Evolutionary conservation across 805 yeast species (phyloP).

Genomic region (Lipomyces sp.): DNA sequence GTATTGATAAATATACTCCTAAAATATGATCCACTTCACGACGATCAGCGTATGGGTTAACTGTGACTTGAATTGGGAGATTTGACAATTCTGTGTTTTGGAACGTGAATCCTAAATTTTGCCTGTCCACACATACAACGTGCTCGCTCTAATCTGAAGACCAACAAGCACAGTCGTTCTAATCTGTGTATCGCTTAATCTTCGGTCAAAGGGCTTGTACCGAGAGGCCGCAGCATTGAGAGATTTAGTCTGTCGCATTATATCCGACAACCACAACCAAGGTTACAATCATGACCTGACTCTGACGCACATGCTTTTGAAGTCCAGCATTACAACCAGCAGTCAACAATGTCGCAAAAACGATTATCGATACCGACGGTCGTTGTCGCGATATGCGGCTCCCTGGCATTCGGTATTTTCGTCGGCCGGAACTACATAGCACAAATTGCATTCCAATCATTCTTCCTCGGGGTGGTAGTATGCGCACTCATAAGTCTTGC

Average conservation of each 20-base stretch:
- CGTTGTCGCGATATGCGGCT: slow-evolving; percentile 13
- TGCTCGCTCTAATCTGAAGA: too few relatives aligned
- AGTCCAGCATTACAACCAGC: not conserved
- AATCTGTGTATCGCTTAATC: too few relatives aligned
- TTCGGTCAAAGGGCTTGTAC: too few relatives aligned
- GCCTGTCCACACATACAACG: too few relatives aligned
- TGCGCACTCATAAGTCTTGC: slow-evolving; percentile 31
- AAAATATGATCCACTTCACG: too few relatives aligned
- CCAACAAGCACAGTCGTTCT: too few relatives aligned
- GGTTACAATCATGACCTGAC: slow-evolving; percentile 11
- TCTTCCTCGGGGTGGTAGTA: slow-evolving; percentile 19
- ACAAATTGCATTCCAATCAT: slow-evolving; percentile 28
- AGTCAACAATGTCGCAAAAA: slow-evolving; percentile 4
- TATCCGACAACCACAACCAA: not conserved
- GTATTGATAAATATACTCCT: too few relatives aligned
- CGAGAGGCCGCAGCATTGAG: too few relatives aligned
- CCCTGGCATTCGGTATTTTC: slow-evolving; percentile 21
- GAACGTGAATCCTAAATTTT: too few relatives aligned
- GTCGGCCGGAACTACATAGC: slow-evolving; percentile 29
- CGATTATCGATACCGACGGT: slow-evolving; percentile 13
- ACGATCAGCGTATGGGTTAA: too few relatives aligned
- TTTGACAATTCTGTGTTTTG: too few relatives aligned
- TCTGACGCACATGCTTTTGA: not conserved
- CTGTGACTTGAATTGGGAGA: too few relatives aligned
- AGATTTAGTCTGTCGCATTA: not conserved